Conservation (phyloP, 139 green algal genomes). For the Chlorella sp. region DNA sequence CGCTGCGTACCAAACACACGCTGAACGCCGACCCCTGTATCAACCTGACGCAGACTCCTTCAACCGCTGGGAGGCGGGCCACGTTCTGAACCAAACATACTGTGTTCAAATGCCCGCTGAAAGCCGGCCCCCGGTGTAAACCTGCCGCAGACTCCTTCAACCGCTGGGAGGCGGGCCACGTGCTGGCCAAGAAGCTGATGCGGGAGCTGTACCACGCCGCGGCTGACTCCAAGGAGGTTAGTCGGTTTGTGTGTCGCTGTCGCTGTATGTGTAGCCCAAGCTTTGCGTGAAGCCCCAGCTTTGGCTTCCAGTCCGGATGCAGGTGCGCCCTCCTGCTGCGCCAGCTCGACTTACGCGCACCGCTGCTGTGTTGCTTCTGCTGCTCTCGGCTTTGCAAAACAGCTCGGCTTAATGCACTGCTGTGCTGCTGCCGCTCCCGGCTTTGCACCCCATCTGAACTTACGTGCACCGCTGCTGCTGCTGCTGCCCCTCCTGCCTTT, state of each 20-base stretch:
- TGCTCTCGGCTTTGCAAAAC: neutral
- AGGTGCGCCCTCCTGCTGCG: neutral
- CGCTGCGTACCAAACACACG: no score
- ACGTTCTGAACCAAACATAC: no score
- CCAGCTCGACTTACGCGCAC: neutral
- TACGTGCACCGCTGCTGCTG: neutral
- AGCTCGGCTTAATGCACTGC: no score
- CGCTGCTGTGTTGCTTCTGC: neutral
- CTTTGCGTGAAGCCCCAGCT: neutral
- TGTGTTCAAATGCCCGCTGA: no score
- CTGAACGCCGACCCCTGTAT: no score
- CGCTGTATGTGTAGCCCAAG: no score
- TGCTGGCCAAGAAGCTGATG: constrained; percentile 79
- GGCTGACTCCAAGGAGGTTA: constrained; percentile 16
- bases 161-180: constrained; percentile 91
- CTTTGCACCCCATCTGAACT: neutral
- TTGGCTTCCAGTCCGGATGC: neutral
- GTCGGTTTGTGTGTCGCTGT: neutral
- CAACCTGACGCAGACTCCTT: constrained; percentile 72
- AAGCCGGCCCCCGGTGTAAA: no score
- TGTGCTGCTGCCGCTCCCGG: no score
- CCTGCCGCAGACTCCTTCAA: constrained; percentile 83
- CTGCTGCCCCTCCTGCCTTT: neutral
- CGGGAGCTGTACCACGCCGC: constrained; percentile 72
- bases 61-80: no score